These are phyloP conservation scores for Usnea hakonensis DNA, from an alignment of 495 filamentous ascomycete species.

Conservation along the genomic window DNA sequence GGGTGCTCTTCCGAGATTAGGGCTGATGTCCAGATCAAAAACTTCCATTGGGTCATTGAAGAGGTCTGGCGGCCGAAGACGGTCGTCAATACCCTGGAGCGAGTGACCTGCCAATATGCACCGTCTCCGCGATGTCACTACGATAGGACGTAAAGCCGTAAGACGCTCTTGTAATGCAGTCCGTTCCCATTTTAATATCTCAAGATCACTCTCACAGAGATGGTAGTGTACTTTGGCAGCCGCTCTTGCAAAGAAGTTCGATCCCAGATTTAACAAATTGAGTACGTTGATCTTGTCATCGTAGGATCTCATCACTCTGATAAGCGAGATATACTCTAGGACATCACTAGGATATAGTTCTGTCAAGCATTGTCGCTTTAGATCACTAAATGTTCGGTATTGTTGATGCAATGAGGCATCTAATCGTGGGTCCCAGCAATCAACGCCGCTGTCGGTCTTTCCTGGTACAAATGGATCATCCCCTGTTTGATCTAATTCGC, in stretches of 20 bases:
- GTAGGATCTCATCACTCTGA: constrained; percentile 4
- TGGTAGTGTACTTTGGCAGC: not conserved
- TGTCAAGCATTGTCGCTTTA: not conserved
- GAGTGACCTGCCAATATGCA: constrained; percentile 5
- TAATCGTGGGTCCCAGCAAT: not conserved
- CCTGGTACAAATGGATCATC: not conserved
- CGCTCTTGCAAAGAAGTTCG: not conserved
- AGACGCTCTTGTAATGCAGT: constrained; percentile 6
- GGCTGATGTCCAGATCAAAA: not conserved
- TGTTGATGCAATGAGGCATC: constrained; percentile 1
- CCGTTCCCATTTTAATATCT: not conserved
- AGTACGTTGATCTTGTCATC: constrained; percentile 9
- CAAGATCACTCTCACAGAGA: constrained; percentile 6
- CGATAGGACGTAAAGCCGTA: not conserved
- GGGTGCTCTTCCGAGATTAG: not conserved
- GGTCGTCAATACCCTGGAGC: constrained; percentile 8
- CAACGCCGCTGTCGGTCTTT: not conserved
- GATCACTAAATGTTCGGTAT: not conserved
- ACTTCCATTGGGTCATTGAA: not conserved
- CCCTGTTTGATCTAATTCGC: not conserved
- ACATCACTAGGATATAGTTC: constrained; percentile 7
- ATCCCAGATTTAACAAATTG: constrained; percentile 8
- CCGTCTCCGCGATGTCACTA: not conserved
- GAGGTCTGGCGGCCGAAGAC: not conserved
- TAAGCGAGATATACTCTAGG: constrained; percentile 8